Evolutionary conservation across 345 rosid species (phyloP), one percentile per base, ranked within the genome.

Genomic region (Reutealis trisperma): DNA sequence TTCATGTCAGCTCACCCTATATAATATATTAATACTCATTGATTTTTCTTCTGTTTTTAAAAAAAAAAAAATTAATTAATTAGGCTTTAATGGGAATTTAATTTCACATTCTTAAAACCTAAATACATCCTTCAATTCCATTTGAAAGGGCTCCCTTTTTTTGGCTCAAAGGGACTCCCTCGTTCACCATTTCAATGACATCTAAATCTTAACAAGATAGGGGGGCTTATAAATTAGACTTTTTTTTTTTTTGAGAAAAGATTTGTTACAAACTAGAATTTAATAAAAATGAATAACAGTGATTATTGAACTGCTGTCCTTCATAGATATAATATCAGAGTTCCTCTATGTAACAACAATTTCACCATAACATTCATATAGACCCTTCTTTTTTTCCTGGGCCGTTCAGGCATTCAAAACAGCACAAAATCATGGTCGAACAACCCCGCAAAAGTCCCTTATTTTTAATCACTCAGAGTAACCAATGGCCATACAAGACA

Each of bases 261-360:
- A 34, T 27, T 27, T 27, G 37, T 37, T 37, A 37, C 41, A 37
- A 37, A 47, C 3, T 24, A 68, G 37, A 13, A 47, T 6, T 67
- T 9, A 2, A 12, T 45, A 25, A 25, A 73, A 49, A 13, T 64
- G 47, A 52, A 34, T 24, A 41, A 44, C 34, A 25, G 6, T 9
- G 63, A 66, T 2, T 57, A 67, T 30, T 5, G 37, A 13, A 59
- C 30, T 8, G 42, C 8, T 21, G 5, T 16, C n/a, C 44, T 18
- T 44, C 16, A 21, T 6, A 11, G 44, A 32, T 14, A 61, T 34
- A 16, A 2, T 18, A 59, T 2, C 22, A 72, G 30, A 64, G 68
- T 81, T 75, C 80, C 70, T 68, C 77, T 24, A 47, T 61, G 67
- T 44, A 61, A 30, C 51, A 72, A 19, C 57, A 78, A 62, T 74